Evolutionary conservation across 257 asterid genomes (phyloP).

Genomic region (Solanum ossicruentum): DNA sequence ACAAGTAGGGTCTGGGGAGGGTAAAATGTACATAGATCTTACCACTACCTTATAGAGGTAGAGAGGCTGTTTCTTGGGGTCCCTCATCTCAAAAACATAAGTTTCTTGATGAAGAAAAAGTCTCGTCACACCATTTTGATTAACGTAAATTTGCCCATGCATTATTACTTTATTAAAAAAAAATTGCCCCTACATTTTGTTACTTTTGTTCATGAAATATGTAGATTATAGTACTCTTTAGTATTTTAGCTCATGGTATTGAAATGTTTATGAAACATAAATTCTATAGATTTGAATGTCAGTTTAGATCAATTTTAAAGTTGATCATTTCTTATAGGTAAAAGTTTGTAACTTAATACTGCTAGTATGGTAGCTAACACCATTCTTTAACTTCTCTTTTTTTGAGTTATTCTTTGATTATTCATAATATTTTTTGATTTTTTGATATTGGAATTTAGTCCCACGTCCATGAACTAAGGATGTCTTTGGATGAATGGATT

Average conservation of each 20-base stretch:
- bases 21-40: no score
- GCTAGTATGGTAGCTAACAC: not conserved
- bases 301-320: not conserved
- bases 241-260: not conserved
- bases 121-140: not conserved
- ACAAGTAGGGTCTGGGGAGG: no score
- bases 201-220: not conserved
- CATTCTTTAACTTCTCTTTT: not conserved
- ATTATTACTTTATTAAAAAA: not conserved
- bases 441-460: not conserved
- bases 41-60: no score
- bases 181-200: not conserved
- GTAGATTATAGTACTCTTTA: not conserved
- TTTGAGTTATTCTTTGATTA: not conserved
- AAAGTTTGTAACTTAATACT: not conserved
- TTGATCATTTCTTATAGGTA: not conserved
- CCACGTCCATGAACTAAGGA: not conserved
- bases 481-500: not conserved
- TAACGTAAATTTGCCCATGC: not conserved
- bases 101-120: not conserved
- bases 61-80: no score
- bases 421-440: not conserved
- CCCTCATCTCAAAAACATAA: not conserved
- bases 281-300: not conserved
- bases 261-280: not conserved